Base-by-base conservation (phyloP, 2,329 filamentous ascomycete genomes). In the Calonectria henricotiae region DNA sequence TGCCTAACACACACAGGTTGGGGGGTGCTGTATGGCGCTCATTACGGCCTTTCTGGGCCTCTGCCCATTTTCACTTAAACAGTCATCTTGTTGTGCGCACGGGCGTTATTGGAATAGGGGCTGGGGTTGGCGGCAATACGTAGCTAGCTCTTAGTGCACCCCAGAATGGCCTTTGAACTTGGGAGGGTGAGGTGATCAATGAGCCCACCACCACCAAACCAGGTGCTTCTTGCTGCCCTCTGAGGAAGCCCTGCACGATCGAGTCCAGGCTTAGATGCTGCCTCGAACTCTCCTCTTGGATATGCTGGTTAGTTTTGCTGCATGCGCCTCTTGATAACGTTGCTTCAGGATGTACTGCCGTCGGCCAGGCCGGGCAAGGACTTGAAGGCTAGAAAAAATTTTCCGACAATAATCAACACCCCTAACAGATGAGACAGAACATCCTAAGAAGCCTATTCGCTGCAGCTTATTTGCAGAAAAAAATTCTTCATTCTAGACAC, bases 111-210 rank as follows among this genome's bases (percentile, higher is more conserved):
- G 64, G 58, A 73, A 77, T 75, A 77, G 73, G 76, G 76, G 75
- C 61, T 72, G 60, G 54, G 70, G 25, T 32, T 54, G 17, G 62
- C 11, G 1, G 6, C 8, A 30, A 49, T 35, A 63, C 60, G 41
- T 54, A 64, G 25, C 54, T 58, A 68, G 62, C 55, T 46, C 66
- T 58, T 58, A 58, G 51, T 69, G 61, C 43, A 73, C 69, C 46
- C 49, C 17, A 71, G 64, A 47, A 46, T 68, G 37, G 47, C 63
- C 67, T 73, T 66, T 62, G 44, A 62, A 60, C 37, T 68, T 66
- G 51, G 69, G 74, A 66, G 69, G 74, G 76, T 77, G 76, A 77
- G 73, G 71, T 75, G 76, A 77, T 77, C 67, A 54, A 49, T 74
- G 68, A 77, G 73, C 69, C 75, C 72, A 78, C 73, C 69, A 77